These are phyloP conservation scores for Chloris gayana DNA, from an alignment of 176 grass and related monocot genomes.

Conservation along the genomic window DNA sequence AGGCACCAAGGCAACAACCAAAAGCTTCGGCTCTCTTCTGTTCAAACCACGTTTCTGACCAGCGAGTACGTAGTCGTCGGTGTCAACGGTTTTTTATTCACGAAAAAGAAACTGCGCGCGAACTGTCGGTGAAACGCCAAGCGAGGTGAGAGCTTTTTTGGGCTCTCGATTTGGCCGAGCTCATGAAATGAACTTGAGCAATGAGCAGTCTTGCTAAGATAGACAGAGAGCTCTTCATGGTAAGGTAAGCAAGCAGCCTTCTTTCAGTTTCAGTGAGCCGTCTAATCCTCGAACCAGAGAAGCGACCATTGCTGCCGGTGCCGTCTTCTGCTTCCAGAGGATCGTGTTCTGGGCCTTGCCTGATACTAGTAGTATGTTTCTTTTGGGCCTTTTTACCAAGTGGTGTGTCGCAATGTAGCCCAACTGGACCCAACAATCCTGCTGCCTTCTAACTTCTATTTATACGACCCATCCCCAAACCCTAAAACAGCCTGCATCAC, in stretches of 20 bases:
- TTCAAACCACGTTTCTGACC: conserved; percentile 15
- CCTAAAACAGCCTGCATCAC: background rate
- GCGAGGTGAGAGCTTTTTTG: too few relatives aligned
- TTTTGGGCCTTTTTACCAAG: background rate
- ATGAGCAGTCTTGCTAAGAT: too few relatives aligned
- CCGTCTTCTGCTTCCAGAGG: too few relatives aligned
- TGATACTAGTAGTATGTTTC: too few relatives aligned
- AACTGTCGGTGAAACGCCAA: too few relatives aligned
- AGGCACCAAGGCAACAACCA: background rate
- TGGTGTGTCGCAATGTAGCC: background rate
- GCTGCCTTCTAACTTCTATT: background rate
- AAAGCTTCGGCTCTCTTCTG: background rate
- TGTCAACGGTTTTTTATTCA: background rate
- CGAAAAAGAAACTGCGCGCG: background rate
- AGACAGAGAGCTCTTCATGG: too few relatives aligned
- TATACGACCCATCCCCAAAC: conserved; percentile 10
- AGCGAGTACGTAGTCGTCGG: background rate
- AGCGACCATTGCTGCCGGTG: too few relatives aligned
- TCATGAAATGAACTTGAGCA: too few relatives aligned
- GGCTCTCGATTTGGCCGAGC: background rate
- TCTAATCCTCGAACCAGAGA: too few relatives aligned
- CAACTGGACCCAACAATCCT: background rate
- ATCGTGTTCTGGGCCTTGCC: too few relatives aligned
- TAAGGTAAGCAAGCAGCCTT: too few relatives aligned
- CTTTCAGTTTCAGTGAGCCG: too few relatives aligned